Evolutionary conservation across 306 rosid species (phyloP), one percentile per base, ranked within the genome.

Genomic region (Crotalaria pallida): DNA sequence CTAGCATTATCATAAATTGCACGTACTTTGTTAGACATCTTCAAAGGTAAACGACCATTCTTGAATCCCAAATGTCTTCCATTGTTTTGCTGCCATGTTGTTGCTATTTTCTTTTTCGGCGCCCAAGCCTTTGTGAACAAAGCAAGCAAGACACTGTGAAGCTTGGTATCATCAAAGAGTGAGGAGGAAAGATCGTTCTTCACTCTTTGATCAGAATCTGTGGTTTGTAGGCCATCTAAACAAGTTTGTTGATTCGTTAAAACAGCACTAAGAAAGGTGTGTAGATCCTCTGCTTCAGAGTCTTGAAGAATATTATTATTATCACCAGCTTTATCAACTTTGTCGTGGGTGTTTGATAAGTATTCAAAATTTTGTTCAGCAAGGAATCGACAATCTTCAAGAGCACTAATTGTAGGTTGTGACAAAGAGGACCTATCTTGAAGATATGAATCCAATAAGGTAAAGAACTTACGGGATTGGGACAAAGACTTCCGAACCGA

Each of bases 81-180:
- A 0, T 71, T 77, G 1, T 73, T n/a, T n/a, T n/a, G 78, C 0
- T 27, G 53, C 92, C 88, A 75, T 21, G 89, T 65, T 12, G 82
- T 44, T 6, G 0, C 21, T 15, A 69, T 86, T 60, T 71, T 84
- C 66, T 76, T 78, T 65, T 67, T 24, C 0, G 98, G 89, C 3
- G 78, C 85, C 98, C 98, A 92, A 13, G 86, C 90, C 33, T 78
- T 79, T 15, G 45, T 53, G 44, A 81, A 87, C 51, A 92, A 43
- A 55, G 90, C 90, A 0, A 92, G 75, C 0, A 11, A 34, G 12
- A 34, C 41, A 34, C 41, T 34, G 11, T 34, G 41, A 5, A 34
- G 41, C 7, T 34, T 34, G 0, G 41, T 34, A 7, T 34, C 41
- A 34, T 34, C 11, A 7, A 11, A 7, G 7, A 34, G 41, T 7